Evolutionary conservation across 2,329 filamentous ascomycete genomes (phyloP).

Genomic region (Lachnellula willkommii): DNA sequence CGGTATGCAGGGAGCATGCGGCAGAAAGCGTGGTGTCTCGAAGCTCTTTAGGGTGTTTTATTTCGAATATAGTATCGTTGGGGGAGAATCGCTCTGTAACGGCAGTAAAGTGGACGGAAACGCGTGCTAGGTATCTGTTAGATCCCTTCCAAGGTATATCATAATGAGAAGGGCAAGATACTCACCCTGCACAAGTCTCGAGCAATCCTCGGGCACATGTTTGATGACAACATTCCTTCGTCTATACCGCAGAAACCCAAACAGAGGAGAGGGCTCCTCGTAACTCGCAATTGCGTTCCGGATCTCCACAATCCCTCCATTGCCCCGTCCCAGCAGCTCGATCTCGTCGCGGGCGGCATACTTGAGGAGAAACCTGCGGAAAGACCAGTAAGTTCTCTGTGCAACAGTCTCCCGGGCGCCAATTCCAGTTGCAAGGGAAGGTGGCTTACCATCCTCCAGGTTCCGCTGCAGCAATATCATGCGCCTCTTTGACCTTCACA

Average conservation of each 20-base stretch:
- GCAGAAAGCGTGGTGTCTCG: slow-evolving; percentile 84
- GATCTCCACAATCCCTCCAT: slow-evolving; percentile 77
- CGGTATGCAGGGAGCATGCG: slow-evolving; percentile 83
- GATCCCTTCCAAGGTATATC: background rate
- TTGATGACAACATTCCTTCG: slow-evolving; percentile 88
- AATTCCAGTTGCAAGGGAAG: background rate
- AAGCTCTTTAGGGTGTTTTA: slow-evolving; percentile 69
- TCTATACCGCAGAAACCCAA: slow-evolving; percentile 85
- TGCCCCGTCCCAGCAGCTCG: slow-evolving; percentile 69
- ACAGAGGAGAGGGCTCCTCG: slow-evolving; percentile 80
- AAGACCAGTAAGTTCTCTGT: slow-evolving; percentile 1
- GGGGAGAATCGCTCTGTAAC: slow-evolving; percentile 71
- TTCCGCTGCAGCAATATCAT: slow-evolving; percentile 73
- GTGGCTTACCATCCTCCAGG: slow-evolving; percentile 77
- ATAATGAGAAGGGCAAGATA: slow-evolving; percentile 1
- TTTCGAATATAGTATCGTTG: slow-evolving; percentile 78
- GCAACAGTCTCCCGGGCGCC: background rate
- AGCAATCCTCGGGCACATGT: slow-evolving; percentile 86
- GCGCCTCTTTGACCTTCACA: slow-evolving; percentile 73
- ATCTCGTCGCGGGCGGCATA: slow-evolving; percentile 87
- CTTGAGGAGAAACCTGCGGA: slow-evolving; percentile 81
- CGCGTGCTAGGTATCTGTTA: slow-evolving; percentile 58
- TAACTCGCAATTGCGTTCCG: slow-evolving; percentile 73
- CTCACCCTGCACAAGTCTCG: slow-evolving; percentile 85
- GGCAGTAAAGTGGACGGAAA: slow-evolving; percentile 66